Evolutionary conservation across 352 stramenopile genomes (phyloP), one percentile per base, ranked within the genome.

Genomic region (Albugo laibachii): DNA sequence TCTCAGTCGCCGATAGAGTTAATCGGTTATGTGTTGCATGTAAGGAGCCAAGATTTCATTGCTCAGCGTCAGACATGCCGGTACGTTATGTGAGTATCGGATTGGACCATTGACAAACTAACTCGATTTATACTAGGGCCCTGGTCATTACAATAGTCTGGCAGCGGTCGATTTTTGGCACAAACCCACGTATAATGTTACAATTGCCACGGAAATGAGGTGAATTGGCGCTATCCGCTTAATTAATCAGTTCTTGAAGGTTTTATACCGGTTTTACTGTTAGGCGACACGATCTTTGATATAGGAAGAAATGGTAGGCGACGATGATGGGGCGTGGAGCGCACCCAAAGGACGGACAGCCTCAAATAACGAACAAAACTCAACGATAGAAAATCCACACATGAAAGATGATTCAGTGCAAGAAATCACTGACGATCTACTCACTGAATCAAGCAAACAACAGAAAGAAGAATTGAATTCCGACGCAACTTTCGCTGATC

Each of bases 121-220:
- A 48, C 2, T 18, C n/a, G 8, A 41, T 16, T 37, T 18, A 24
- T 49, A n/a, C 13, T 48, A 87, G 75, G 75, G 75, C 13, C 75
- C 75, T 36, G 75, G 75, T 2, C 62, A 80, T 11, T 87, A 87
- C 62, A 82, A 76, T 42, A 73, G 67, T 2, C 59, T 73, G 13
- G 78, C 62, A 1, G 62, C 82, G 35, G 75, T 84, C 36, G 71
- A 62, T 47, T 69, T 82, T 48, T 87, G 75, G 75, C 84, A 87
- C 49, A 69, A 70, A n/a, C 75, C 75, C n/a, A 87, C 75, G 10
- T 79, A 84, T 59, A 87, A 87, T 61, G 83, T 87, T 54, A 79
- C 71, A 13, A 87, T 87, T 52, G 75, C 75, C 16, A 87, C 75
- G 2, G 71, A 87, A 47, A 87, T 87, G 75, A n/a, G n/a, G n/a